phyloP scores from a whole-genome alignment of 768 basidiomycete genomes.

The Flagelloscypha sp. region DNA sequence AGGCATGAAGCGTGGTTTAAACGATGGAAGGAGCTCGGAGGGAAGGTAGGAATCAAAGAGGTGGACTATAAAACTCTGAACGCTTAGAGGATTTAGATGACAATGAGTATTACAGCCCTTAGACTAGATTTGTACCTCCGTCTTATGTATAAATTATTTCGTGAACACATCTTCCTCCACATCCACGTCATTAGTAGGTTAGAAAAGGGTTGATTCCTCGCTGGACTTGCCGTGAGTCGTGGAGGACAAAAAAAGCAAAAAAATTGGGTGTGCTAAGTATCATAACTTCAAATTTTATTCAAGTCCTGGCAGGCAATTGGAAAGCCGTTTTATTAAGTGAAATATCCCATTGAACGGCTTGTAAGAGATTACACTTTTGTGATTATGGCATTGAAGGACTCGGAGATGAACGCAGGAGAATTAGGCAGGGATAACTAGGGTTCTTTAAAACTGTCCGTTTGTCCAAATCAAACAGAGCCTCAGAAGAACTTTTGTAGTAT shows the following conservation, averaged over 20 bases:
- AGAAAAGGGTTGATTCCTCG: too few relatives aligned
- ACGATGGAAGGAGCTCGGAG: constrained; percentile 65
- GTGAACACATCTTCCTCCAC: too few relatives aligned
- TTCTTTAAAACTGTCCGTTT: too few relatives aligned
- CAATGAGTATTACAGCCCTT: too few relatives aligned
- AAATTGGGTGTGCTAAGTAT: background rate
- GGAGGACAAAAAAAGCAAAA: background rate
- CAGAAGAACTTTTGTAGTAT: too few relatives aligned
- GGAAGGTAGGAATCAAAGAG: constrained; percentile 63
- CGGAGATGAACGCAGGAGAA: background rate
- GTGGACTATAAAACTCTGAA: constrained; percentile 70
- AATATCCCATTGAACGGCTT: background rate
- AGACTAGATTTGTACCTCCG: too few relatives aligned
- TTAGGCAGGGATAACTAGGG: background rate
- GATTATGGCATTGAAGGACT: background rate
- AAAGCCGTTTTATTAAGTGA: background rate
- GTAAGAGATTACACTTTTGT: constrained; percentile 6
- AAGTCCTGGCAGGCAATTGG: background rate
- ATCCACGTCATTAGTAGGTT: too few relatives aligned
- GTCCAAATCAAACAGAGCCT: too few relatives aligned
- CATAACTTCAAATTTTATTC: background rate
- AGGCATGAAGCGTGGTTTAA: constrained; percentile 41
- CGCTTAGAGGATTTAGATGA: too few relatives aligned
- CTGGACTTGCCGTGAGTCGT: too few relatives aligned
- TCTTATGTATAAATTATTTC: too few relatives aligned